These are phyloP conservation scores for Eucalyptus curtisii DNA, from an alignment of 345 rosid genomes.

Conservation along the genomic window DNA sequence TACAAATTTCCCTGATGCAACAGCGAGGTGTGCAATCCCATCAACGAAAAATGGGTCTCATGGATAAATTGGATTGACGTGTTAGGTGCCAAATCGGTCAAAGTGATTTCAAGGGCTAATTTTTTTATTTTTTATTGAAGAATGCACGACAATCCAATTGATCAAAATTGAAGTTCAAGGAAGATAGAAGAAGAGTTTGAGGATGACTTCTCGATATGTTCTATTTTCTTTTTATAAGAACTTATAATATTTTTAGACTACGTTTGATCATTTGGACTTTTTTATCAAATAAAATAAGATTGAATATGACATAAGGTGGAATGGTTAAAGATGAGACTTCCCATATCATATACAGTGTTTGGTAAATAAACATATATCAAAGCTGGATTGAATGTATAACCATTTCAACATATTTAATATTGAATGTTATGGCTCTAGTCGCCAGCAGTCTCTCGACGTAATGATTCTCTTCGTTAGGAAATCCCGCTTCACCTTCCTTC, in stretches of 20 bases:
- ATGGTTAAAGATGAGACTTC: background rate
- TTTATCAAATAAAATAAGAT: background rate
- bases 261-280: background rate
- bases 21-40: background rate
- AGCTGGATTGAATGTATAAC: background rate
- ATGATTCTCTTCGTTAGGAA: background rate
- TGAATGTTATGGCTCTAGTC: background rate
- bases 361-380: background rate
- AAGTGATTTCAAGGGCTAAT: background rate
- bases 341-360: background rate
- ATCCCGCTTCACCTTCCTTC: background rate
- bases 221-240: fast-evolving
- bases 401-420: background rate
- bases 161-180: background rate
- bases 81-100: background rate
- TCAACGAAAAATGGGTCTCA: background rate
- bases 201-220: background rate
- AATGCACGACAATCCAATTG: background rate
- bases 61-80: background rate
- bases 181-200: background rate
- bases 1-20: background rate
- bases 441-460: background rate
- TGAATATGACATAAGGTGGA: background rate
- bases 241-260: background rate
- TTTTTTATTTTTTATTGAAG: background rate